Evolutionary conservation across 495 filamentous ascomycete genomes (phyloP).

Genomic region (Apodospora peruviana): DNA sequence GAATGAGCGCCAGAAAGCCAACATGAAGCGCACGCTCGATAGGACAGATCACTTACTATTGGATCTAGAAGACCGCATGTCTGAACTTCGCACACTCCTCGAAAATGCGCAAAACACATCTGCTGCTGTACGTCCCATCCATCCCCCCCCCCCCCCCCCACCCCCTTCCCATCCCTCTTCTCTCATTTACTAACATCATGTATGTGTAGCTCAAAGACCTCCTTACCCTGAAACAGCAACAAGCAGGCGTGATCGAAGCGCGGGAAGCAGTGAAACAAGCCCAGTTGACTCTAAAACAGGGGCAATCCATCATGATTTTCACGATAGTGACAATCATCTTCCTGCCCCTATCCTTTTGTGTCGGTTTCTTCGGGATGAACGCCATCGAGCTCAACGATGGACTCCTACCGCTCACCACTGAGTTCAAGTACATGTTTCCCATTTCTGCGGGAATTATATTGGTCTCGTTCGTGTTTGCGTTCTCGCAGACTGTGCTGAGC

Average conservation of each 20-base stretch:
- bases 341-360: constrained; percentile 32
- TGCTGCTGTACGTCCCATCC: constrained; percentile 4
- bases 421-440: constrained; percentile 29
- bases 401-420: constrained; percentile 12
- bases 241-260: constrained; percentile 57
- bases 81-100: constrained; percentile 18
- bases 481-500: constrained; percentile 15
- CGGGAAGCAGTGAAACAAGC: constrained; percentile 52
- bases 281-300: constrained; percentile 53
- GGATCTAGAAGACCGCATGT: constrained; percentile 13
- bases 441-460: constrained; percentile 28
- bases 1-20: constrained; percentile 6
- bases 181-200: background rate
- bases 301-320: constrained; percentile 58
- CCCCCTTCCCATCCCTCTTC: background rate
- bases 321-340: constrained; percentile 59
- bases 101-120: constrained; percentile 22
- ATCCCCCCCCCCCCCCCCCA: background rate
- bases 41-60: constrained; percentile 16
- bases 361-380: constrained; percentile 37
- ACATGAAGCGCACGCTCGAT: constrained; percentile 12
- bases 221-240: constrained; percentile 58
- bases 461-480: constrained; percentile 27
- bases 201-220: constrained; percentile 36
- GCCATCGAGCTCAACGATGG: constrained; percentile 21